phyloP scores from a whole-genome alignment of 2,329 filamentous ascomycete species.

The Monosporascus sp. region DNA sequence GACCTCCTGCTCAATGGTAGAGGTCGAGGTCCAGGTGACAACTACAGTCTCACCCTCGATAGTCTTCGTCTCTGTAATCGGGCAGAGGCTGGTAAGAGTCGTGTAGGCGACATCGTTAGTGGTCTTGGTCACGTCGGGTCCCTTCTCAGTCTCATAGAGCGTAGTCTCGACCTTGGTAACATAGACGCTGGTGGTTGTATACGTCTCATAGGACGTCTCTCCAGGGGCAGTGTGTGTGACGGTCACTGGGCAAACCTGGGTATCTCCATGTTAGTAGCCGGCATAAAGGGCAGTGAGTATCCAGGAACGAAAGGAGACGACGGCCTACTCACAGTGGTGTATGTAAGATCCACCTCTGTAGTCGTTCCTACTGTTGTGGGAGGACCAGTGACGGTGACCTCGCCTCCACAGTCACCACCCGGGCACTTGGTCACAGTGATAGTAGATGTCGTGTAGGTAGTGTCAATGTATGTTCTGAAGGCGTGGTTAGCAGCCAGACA shows the following conservation, averaged over 20 bases:
- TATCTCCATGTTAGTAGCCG: constrained; percentile 25
- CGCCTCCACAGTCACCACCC: constrained; percentile 28
- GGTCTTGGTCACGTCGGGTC: constrained; percentile 32
- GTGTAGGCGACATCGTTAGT: constrained; percentile 33
- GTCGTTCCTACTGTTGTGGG: constrained; percentile 30
- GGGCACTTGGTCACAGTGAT: constrained; percentile 36
- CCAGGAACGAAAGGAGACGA: constrained; percentile 4
- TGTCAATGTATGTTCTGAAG: constrained; percentile 36
- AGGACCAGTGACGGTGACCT: constrained; percentile 30
- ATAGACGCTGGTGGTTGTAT: constrained; percentile 38
- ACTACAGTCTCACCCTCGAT: constrained; percentile 35
- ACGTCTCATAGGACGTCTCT: constrained; percentile 34
- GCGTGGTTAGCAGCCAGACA: constrained; percentile 10
- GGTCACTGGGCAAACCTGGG: constrained; percentile 22
- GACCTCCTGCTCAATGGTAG: constrained; percentile 27
- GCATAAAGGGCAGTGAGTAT: constrained; percentile 16
- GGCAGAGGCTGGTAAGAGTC: constrained; percentile 40
- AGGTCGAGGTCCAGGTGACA: constrained; percentile 35
- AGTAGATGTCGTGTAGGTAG: constrained; percentile 38
- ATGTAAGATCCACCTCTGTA: constrained; percentile 32
- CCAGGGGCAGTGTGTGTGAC: constrained; percentile 32
- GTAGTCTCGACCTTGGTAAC: constrained; percentile 27
- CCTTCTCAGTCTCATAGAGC: constrained; percentile 28
- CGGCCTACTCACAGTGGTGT: constrained; percentile 25
- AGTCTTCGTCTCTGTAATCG: constrained; percentile 40